Base-by-base conservation (phyloP, 352 stramenopile genomes). In the Phytophthora capsici region DNA sequence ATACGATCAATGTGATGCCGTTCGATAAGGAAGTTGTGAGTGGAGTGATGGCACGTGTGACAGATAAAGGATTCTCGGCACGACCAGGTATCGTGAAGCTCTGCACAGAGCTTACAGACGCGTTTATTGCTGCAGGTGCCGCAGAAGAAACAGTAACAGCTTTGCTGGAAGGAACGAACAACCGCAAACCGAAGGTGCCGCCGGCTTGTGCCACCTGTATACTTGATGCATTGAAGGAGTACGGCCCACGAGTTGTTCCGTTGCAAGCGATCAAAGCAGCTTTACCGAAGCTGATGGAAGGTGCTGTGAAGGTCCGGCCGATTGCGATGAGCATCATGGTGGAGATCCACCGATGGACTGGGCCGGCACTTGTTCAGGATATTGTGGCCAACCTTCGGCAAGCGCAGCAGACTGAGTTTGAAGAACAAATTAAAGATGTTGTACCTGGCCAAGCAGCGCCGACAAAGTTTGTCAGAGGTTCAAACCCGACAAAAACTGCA, bases 161-260 rank as follows among this genome's bases (percentile, higher is more conserved):
- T 19, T 56, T 96, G 1, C 71, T 96, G 19, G 87, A 95, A 85
- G 89, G 87, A 25, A 91, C 86, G 2, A 91, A 88, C 38, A 94
- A 95, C 62, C 90, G 89, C 38, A 96, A 96, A 50, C 89, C 87
- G 1, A 96, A 96, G 26, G 87, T 94, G 0, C 87, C 89, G 17
- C 86, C 89, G 10, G 86, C 83, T 0, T 95, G 89, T 78, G 69
- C 83, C 0, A 66, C 70, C 3, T 82, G 70, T 48, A 83, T 88
- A 12, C 58, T 95, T 0, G 87, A 95, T 32, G 74, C 79, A 7
- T 72, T 96, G 20, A 90, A 91, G 55, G 83, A 79, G 6, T 96
- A 94, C 47, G 89, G 89, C n/a, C 87, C 87, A 1, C 79, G 77
- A 12, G 74, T 94, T 6, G 64, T 95, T 9, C 83, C 89, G 4